Evolutionary conservation across 768 basidiomycete genomes (phyloP).

Genomic region (Zangia roseola): DNA sequence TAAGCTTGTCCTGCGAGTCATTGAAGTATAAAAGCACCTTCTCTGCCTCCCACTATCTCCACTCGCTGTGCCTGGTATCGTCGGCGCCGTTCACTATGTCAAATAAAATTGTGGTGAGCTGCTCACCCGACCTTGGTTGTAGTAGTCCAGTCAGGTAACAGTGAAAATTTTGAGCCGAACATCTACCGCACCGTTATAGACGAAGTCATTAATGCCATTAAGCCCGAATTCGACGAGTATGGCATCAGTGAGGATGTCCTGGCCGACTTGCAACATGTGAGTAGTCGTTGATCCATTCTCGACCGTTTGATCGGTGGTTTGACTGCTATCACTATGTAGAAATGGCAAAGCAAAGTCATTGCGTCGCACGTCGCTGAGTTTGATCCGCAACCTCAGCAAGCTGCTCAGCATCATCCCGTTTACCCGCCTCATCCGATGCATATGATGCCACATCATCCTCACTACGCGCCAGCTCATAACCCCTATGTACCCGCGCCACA

Average conservation of each 20-base stretch:
- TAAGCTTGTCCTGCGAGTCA: conserved; percentile 36
- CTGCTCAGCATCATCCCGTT: conserved; percentile 46
- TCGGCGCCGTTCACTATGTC: conserved; percentile 61
- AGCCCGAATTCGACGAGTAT: conserved; percentile 94
- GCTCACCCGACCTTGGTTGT: conserved; percentile 59
- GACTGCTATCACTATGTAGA: conserved; percentile 43
- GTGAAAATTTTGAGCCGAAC: conserved; percentile 68
- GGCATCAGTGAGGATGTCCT: conserved; percentile 92
- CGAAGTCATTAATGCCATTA: conserved; percentile 87
- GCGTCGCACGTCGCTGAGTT: conserved; percentile 96
- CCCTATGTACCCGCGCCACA: conserved; percentile 44
- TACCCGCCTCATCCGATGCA: conserved; percentile 65
- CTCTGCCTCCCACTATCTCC: conserved; percentile 34
- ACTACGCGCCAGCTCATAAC: conserved; percentile 51
- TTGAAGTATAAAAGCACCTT: conserved; percentile 41
- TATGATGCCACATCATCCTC: conserved; percentile 54
- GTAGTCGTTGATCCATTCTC: conserved; percentile 33
- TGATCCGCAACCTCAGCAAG: conserved; percentile 54
- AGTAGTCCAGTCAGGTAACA: conserved; percentile 55
- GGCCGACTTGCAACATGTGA: conserved; percentile 83
- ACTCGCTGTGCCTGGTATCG: conserved; percentile 27
- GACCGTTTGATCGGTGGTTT: conserved; percentile 5
- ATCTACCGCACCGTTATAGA: conserved; percentile 96
- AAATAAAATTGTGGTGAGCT: conserved; percentile 98
- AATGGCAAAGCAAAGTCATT: conserved; percentile 95